Conservation (phyloP, 2,329 filamentous ascomycete genomes). For the Shiraia sp. region DNA sequence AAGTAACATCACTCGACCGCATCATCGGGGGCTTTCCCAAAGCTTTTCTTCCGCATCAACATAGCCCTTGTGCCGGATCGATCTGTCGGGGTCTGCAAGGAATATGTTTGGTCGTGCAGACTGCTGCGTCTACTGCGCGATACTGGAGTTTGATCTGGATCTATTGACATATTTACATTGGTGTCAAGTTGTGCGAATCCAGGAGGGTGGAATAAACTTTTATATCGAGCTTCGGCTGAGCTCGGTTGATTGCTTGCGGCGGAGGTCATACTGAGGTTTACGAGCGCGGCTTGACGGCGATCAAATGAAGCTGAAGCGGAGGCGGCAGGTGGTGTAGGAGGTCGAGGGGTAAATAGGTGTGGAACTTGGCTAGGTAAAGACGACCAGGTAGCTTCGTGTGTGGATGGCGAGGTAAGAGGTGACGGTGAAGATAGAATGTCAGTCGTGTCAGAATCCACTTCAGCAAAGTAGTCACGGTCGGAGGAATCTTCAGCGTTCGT, state of each 20-base stretch:
- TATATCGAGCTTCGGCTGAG: slow-evolving; percentile 47
- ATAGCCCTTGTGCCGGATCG: slow-evolving; percentile 39
- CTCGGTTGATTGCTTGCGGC: slow-evolving; percentile 29
- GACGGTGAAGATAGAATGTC: slow-evolving; percentile 38
- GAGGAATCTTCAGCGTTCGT: slow-evolving; percentile 34
- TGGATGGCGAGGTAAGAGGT: slow-evolving; percentile 30
- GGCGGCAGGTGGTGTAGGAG: slow-evolving; percentile 34
- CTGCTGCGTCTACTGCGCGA: slow-evolving; percentile 24
- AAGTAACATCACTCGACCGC: not conserved
- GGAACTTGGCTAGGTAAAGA: slow-evolving; percentile 16
- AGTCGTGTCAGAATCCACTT: slow-evolving; percentile 38
- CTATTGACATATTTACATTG: slow-evolving; percentile 11
- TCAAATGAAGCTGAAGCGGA: slow-evolving; percentile 14
- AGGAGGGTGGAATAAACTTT: slow-evolving; percentile 46
- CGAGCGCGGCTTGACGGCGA: slow-evolving; percentile 21
- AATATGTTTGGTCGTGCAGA: slow-evolving; percentile 11
- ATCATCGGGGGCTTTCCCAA: not conserved
- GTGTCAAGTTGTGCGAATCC: slow-evolving; percentile 20
- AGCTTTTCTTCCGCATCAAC: slow-evolving; percentile 30
- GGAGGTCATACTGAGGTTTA: slow-evolving; percentile 33
- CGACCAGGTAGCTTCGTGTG: slow-evolving; percentile 26
- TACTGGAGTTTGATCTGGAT: slow-evolving; percentile 5
- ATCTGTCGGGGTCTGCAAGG: slow-evolving; percentile 20
- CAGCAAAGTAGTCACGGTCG: slow-evolving; percentile 37
- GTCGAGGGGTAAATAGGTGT: slow-evolving; percentile 13